Percentiles rank a stretch among this genome's conserved stretches.
Conservation (phyloP, 2,329 filamentous ascomycete species). For the Ramularia endophylla region DNA sequence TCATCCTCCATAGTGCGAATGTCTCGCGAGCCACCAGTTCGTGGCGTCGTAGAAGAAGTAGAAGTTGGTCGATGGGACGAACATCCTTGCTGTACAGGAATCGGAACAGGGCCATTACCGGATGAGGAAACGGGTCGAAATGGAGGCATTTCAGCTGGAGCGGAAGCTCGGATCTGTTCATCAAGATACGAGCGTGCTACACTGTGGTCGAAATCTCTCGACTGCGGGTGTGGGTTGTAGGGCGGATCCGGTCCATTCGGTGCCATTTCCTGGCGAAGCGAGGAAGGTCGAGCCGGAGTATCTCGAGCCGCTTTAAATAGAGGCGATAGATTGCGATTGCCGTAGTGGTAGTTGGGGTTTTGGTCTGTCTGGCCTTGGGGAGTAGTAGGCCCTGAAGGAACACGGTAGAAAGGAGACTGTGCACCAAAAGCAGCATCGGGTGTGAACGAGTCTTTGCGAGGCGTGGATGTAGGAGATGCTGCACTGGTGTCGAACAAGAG, state of each 20-base stretch:
- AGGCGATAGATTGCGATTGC: slow-evolving; percentile 44
- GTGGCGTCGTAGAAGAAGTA: slow-evolving; percentile 8
- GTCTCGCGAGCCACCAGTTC: slow-evolving; percentile 19
- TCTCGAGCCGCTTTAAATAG: slow-evolving; percentile 44
- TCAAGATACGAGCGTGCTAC: slow-evolving; percentile 30
- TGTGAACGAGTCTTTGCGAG: slow-evolving; percentile 15
- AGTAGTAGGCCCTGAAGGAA: slow-evolving; percentile 24
- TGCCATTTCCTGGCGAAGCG: slow-evolving; percentile 40
- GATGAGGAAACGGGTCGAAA: slow-evolving; percentile 9
- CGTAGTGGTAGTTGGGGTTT: slow-evolving; percentile 30
- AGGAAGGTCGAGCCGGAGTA: slow-evolving; percentile 37
- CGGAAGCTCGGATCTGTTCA: slow-evolving; percentile 24
- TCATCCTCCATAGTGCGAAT: slow-evolving; percentile 35
- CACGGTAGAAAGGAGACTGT: slow-evolving; percentile 37
- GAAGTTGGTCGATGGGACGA: slow-evolving; percentile 8
- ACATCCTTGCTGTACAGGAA: slow-evolving; percentile 11
- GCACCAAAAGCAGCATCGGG: slow-evolving; percentile 19
- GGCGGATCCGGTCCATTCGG: slow-evolving; percentile 13
- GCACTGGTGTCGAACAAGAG: slow-evolving; percentile 33
- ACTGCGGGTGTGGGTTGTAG: slow-evolving; percentile 4
- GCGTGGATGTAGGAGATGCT: slow-evolving; percentile 16
- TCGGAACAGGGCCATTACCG: slow-evolving; percentile 7
- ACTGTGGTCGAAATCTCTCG: slow-evolving; percentile 16
- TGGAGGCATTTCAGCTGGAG: slow-evolving; percentile 16
- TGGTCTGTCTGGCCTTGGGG: slow-evolving; percentile 20